Conservation (phyloP, 352 stramenopile genomes). For the Paralagenidium karlingii region DNA sequence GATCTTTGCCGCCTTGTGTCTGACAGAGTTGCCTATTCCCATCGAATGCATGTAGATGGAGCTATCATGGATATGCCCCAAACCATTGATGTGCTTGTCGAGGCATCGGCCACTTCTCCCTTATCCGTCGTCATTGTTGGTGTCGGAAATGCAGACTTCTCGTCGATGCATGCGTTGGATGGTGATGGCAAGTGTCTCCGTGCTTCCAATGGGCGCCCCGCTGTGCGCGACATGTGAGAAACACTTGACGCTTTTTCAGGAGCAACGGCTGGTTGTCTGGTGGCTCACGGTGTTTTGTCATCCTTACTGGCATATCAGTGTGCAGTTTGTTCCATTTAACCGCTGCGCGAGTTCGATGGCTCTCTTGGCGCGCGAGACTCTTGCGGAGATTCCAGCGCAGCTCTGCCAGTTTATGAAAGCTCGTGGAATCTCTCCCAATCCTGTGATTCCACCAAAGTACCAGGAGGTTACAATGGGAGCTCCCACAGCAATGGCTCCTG, state of each 20-base stretch:
- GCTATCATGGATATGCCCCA: slow-evolving; percentile 81
- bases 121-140: slow-evolving; percentile 68
- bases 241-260: neutral
- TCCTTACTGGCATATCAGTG: slow-evolving; percentile 19
- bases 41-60: too few relatives aligned
- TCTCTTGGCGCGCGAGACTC: slow-evolving; percentile 29
- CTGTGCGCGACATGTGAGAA: slow-evolving; percentile 38
- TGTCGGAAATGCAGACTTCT: slow-evolving; percentile 57
- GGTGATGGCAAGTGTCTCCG: slow-evolving; percentile 42
- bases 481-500: slow-evolving; percentile 1
- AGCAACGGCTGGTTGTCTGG: neutral
- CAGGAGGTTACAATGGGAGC: slow-evolving; percentile 26
- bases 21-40: too few relatives aligned
- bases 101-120: slow-evolving; percentile 31
- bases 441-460: slow-evolving; percentile 26
- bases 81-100: slow-evolving; percentile 41
- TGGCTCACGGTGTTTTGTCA: slow-evolving; percentile 1
- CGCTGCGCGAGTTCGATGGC: slow-evolving; percentile 27
- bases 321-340: slow-evolving; percentile 55
- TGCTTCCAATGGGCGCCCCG: slow-evolving; percentile 15
- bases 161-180: slow-evolving; percentile 47
- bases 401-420: slow-evolving; percentile 71
- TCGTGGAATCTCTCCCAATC: slow-evolving; percentile 34
- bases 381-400: slow-evolving; percentile 63
- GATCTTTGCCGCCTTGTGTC: neutral